Evolutionary conservation across 2,329 filamentous ascomycete genomes (phyloP), one percentile per base, ranked within the genome.

Genomic region (Claviceps cyperi): DNA sequence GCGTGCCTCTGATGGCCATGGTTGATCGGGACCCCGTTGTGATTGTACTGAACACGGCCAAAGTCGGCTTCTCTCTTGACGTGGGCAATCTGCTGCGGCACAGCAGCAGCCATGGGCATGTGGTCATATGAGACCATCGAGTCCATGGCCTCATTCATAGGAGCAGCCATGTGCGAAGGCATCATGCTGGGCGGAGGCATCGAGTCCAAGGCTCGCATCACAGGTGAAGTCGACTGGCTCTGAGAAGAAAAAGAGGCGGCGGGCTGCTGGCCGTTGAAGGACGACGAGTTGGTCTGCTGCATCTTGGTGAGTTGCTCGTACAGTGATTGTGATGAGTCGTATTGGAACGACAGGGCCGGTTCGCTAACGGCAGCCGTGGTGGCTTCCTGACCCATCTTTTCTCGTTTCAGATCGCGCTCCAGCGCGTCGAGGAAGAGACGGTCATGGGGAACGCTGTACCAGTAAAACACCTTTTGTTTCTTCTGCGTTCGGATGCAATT

Each of bases 391-490:
- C 86, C 84, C 91, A 97, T 97, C 80, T 98, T 98, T 73, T 98
- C 92, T 63, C 92, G 82, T 81, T 98, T 98, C 64, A 98, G 72
- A 64, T 98, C 92, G 57, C 92, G 84, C 76, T 98, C 92, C 60
- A 98, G 75, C 39, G 92, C 92, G 72, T 98, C 92, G 58, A 98
- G 83, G 71, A 98, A 98, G 48, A 98, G 81, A 50, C 92, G 82
- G 69, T 98, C 92, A 67, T 98, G 92, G 1, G 92, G 92, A 46
- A 98, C 92, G 72, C 90, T 96, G 72, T 97, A 98, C 92, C 92
- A 98, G 73, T 97, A 98, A 64, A 98, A 98, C 57, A 98, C 92
- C 76, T 98, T 98, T 66, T 98, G 92, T 78, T 98, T 98, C 81
- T 98, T 98, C 70, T 98, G 92, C 38, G 92, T 98, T 59, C 92